phyloP scores from a whole-genome alignment of 495 filamentous ascomycete genomes.

The Aspergillus haitiensis region DNA sequence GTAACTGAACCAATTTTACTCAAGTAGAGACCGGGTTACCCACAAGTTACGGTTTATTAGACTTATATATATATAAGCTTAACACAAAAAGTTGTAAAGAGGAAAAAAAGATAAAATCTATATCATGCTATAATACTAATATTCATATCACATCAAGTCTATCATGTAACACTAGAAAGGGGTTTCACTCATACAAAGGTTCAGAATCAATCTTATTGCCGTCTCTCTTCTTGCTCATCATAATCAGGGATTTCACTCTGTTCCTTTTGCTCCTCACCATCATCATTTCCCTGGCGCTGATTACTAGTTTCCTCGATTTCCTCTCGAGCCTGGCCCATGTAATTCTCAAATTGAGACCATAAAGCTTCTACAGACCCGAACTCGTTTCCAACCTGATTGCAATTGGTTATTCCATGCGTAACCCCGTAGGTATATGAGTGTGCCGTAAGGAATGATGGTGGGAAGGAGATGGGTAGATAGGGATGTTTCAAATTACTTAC shows the following conservation, averaged over 20 bases:
- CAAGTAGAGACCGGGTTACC: background rate
- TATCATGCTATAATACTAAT: background rate
- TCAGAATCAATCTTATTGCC: background rate
- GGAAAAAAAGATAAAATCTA: slow-evolving; percentile 7
- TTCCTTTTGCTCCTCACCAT: slow-evolving; percentile 24
- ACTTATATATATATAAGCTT: background rate
- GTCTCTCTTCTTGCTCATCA: background rate
- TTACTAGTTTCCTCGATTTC: slow-evolving; percentile 43
- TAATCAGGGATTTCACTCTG: slow-evolving; percentile 24
- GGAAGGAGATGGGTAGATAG: too few relatives aligned
- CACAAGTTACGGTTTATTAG: background rate
- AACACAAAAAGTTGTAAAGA: background rate
- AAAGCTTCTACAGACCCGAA: slow-evolving; percentile 95
- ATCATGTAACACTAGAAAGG: background rate
- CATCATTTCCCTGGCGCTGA: slow-evolving; percentile 21
- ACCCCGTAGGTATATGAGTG: background rate
- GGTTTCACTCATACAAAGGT: background rate
- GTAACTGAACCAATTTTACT: background rate
- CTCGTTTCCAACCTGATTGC: slow-evolving; percentile 81
- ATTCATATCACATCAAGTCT: slow-evolving; percentile 8
- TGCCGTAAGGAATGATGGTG: too few relatives aligned
- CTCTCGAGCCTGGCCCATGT: slow-evolving; percentile 76
- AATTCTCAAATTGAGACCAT: slow-evolving; percentile 95
- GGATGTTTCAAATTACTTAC: slow-evolving; percentile 47
- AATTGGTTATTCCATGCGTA: slow-evolving; percentile 1